Conservation (phyloP, 495 filamentous ascomycete genomes). For the Daldinia childiae region DNA sequence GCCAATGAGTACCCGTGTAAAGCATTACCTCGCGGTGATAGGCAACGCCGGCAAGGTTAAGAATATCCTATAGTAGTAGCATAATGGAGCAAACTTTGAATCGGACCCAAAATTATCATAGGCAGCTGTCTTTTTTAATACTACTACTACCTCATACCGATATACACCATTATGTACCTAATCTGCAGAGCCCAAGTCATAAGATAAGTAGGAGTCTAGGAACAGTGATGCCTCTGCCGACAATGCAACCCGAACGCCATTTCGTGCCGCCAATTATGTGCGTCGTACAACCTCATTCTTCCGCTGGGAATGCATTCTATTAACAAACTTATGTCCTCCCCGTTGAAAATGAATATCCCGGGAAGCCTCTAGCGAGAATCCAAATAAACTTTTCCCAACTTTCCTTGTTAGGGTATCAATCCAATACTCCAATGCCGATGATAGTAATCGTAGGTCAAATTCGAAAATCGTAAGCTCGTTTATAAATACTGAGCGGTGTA, state of each 20-base stretch:
- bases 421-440: constrained; percentile 29
- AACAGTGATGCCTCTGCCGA: constrained; percentile 12
- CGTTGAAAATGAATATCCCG: neutral
- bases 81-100: neutral
- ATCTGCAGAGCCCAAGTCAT: neutral
- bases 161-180: constrained; percentile 5
- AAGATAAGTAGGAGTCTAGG: constrained; percentile 1
- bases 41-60: neutral
- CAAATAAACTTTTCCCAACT: constrained; percentile 32
- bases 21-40: neutral
- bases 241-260: constrained; percentile 5
- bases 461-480: constrained; percentile 9
- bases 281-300: constrained; percentile 7
- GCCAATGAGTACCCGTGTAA: neutral
- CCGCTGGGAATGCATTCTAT: constrained; percentile 1
- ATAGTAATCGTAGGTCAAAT: constrained; percentile 19
- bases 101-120: neutral
- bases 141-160: constrained; percentile 5
- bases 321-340: neutral
- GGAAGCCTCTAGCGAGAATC: constrained; percentile 23
- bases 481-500: neutral
- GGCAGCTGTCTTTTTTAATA: neutral
- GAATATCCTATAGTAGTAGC: neutral
- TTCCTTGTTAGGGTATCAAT: constrained; percentile 36
- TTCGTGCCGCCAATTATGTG: neutral